Base-by-base conservation (phyloP, 2,329 filamentous ascomycete species). In the Parastagonospora avenae region DNA sequence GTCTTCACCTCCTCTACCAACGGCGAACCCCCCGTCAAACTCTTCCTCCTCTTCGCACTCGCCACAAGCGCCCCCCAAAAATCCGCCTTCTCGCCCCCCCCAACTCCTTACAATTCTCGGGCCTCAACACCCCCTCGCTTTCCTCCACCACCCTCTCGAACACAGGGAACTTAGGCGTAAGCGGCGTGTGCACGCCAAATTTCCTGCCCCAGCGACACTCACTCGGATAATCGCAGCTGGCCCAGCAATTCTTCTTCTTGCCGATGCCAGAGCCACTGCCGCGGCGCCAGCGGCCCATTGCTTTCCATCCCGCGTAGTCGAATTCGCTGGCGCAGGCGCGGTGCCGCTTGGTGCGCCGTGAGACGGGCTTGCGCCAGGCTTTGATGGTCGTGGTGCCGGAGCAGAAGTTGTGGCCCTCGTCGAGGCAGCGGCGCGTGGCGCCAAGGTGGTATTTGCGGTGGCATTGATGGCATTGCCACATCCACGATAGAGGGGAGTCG, bases 391-490 rank as follows among this genome's bases (percentile, higher is more conserved):
- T 77, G 1, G 63, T 75, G 53, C 81, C 80, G 3, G 78, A 69
- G 70, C 81, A 84, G 72, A 82, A 83, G 52, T 71, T 68, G 62
- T 84, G 81, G 2, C 81, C 81, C 55, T 83, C 80, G 39, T 79
- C 73, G 7, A 83, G 76, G 52, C 81, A 83, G 45, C 81, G 77
- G 0, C 79, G 76, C 0, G 81, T 84, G 2, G 76, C 76, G 15
- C 74, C 76, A 2, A 84, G 71, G 1, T 71, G 68, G 64, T 83
- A 84, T 9, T 68, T 72, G 14, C 68, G 71, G 32, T 70, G 66
- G 67, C 81, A 84, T 37, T 77, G 62, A 62, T 84, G 81, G 60
- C 81, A 83, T 55, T 76, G 73, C 81, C 81, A 84, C 30, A 79
- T 66, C 81, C 80, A 83, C 15, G 63, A 59, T 4, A 79, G 67